Conservation (phyloP, 116 monocot species). For the Cymodocea nodosa region DNA sequence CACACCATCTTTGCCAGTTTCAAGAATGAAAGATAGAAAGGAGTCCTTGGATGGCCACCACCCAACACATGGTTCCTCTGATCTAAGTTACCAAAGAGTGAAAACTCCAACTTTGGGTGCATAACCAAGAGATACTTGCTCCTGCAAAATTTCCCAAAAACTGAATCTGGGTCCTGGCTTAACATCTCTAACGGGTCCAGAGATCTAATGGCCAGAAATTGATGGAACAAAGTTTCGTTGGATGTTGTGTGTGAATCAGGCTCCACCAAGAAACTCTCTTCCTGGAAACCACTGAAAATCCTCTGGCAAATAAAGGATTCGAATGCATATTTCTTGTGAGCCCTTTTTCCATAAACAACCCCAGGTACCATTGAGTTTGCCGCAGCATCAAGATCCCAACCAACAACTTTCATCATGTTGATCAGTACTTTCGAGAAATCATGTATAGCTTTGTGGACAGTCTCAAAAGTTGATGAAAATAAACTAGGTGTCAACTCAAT, state of each 20-base stretch:
- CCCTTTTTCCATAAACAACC: slow-evolving; percentile 60
- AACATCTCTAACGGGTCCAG: slow-evolving; percentile 84
- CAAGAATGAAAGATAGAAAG: slow-evolving; percentile 94
- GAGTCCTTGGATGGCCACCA: slow-evolving; percentile 91
- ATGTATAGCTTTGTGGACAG: slow-evolving; percentile 67
- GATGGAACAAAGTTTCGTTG: slow-evolving; percentile 66
- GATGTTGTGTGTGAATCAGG: slow-evolving; percentile 19
- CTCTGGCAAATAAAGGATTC: slow-evolving; percentile 71
- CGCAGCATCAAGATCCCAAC: slow-evolving; percentile 94
- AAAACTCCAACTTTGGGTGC: slow-evolving; percentile 80
- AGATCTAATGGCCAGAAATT: slow-evolving; percentile 58
- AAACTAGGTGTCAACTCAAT: slow-evolving; percentile 61
- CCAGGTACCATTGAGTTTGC: slow-evolving; percentile 62
- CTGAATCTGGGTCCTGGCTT: slow-evolving; percentile 83
- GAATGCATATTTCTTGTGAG: slow-evolving; percentile 95
- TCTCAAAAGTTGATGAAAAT: slow-evolving; percentile 46
- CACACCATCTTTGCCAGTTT: slow-evolving; percentile 85
- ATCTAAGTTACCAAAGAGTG: slow-evolving; percentile 90
- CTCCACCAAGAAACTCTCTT: slow-evolving; percentile 60
- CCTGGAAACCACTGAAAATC: slow-evolving; percentile 91
- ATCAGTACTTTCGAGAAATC: slow-evolving; percentile 90
- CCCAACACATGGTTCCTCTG: slow-evolving; percentile 67
- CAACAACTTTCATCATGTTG: slow-evolving; percentile 94
- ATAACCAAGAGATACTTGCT: slow-evolving; percentile 55
- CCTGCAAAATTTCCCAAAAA: slow-evolving; percentile 84